These are phyloP conservation scores for Fusarium sp. DNA, from an alignment of 2,329 filamentous ascomycete species.

Conservation along the genomic window DNA sequence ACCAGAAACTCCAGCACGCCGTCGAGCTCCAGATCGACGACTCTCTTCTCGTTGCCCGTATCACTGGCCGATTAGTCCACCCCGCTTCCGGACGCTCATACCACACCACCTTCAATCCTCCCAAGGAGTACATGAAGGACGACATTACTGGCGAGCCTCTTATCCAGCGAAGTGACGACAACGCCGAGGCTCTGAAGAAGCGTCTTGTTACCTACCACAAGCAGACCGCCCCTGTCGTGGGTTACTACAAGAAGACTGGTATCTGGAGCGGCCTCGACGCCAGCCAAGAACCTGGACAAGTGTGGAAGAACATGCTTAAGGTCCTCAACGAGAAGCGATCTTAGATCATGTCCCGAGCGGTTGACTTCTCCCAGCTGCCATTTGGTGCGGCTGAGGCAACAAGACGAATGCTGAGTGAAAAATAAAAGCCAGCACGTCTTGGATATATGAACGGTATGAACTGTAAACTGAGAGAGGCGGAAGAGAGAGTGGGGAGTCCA, in stretches of 20 bases:
- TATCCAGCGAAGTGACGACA: conserved; percentile 96
- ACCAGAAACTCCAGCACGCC: conserved; percentile 91
- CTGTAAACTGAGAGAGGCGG: conserved; percentile 27
- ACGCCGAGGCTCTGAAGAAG: conserved; percentile 95
- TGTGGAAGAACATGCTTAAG: conserved; percentile 91
- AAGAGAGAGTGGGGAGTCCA: conserved; percentile 18
- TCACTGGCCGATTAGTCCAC: conserved; percentile 95
- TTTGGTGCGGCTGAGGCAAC: conserved; percentile 43
- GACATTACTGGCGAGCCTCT: conserved; percentile 96
- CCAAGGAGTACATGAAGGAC: conserved; percentile 92
- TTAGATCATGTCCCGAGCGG: conserved; percentile 41
- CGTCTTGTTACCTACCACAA: conserved; percentile 91
- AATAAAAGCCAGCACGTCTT: conserved; percentile 31
- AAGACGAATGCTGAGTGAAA: conserved; percentile 38
- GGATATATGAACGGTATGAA: conserved; percentile 44
- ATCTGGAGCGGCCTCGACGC: conserved; percentile 98
- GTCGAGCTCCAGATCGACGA: conserved; percentile 98
- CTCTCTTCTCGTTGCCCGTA: conserved; percentile 89
- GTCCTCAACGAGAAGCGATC: conserved; percentile 72
- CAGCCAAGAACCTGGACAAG: conserved; percentile 92
- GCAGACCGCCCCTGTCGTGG: conserved; percentile 91
- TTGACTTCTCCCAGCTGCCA: conserved; percentile 13
- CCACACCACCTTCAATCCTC: conserved; percentile 99
- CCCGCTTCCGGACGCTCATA: conserved; percentile 96
- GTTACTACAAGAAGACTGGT: conserved; percentile 96